A percentile compares a stretch with the other conserved stretches of the same genome.
phyloP scores from a whole-genome alignment of 2,329 filamentous ascomycete genomes.

The Fusarium setosum region DNA sequence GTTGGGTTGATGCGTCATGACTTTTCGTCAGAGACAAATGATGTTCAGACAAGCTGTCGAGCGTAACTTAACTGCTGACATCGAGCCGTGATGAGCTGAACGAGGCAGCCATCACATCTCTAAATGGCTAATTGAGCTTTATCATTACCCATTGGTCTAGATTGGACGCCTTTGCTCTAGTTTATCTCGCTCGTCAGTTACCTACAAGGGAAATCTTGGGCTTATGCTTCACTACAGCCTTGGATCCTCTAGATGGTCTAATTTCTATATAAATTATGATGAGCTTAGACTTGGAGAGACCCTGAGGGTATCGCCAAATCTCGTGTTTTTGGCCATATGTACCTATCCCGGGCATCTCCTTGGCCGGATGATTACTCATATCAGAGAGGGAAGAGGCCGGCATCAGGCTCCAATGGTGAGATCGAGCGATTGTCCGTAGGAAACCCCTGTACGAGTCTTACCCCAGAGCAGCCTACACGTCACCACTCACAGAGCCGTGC shows the following conservation, averaged over 20 bases:
- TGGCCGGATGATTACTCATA: not conserved
- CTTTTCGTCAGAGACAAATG: not conserved
- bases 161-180: not conserved
- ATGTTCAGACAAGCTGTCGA: not conserved
- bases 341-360: not conserved
- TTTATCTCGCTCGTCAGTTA: not conserved
- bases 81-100: not conserved
- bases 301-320: too few species aligned
- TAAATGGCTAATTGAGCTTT: too few species aligned
- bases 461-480: constrained; percentile 7
- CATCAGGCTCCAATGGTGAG: not conserved
- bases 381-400: not conserved
- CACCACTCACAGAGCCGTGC: constrained; percentile 7
- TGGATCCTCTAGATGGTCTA: not conserved
- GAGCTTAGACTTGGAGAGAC: too few species aligned
- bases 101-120: too few species aligned
- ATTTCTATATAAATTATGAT: too few species aligned
- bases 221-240: too few species aligned
- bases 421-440: constrained; percentile 3
- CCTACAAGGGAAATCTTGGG: constrained; percentile 2
- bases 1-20: constrained; percentile 8
- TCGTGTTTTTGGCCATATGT: too few species aligned
- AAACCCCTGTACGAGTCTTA: constrained; percentile 7
- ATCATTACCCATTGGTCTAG: not conserved
- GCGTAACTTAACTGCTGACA: not conserved